Conservation (phyloP, 495 filamentous ascomycete species). For the Aspergillus bertholletiae region DNA sequence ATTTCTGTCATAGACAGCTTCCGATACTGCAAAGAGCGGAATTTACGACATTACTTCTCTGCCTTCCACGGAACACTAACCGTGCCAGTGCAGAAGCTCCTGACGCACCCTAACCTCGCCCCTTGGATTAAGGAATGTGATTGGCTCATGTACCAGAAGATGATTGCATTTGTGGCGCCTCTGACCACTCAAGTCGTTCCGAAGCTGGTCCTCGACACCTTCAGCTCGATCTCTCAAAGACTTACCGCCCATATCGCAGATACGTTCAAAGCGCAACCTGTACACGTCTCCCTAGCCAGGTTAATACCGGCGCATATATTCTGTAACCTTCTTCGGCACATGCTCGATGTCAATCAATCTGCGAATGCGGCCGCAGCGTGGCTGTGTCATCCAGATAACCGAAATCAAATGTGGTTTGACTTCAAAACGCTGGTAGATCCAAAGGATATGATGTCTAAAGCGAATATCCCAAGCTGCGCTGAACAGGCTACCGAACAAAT, state of each 20-base stretch:
- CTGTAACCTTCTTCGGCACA: constrained; percentile 74
- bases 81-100: constrained; percentile 93
- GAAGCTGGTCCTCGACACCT: constrained; percentile 72
- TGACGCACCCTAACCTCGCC: constrained; percentile 75
- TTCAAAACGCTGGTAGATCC: constrained; percentile 80
- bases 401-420: constrained; percentile 84
- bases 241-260: constrained; percentile 71
- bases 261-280: constrained; percentile 76
- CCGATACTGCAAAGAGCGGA: constrained; percentile 90
- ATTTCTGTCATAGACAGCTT: constrained; percentile 93
- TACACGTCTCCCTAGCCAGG: constrained; percentile 80
- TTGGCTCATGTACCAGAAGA: constrained; percentile 91
- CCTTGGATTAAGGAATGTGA: constrained; percentile 95
- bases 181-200: constrained; percentile 88
- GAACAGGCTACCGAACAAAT: constrained; percentile 57
- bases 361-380: constrained; percentile 55
- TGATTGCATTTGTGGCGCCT: constrained; percentile 84
- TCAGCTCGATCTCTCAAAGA: constrained; percentile 77
- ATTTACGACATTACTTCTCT: constrained; percentile 90
- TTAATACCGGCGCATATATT: constrained; percentile 87
- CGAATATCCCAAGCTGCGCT: constrained; percentile 40
- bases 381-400: constrained; percentile 46
- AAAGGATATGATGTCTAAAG: constrained; percentile 42
- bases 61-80: constrained; percentile 95
- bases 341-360: constrained; percentile 85